These are phyloP conservation scores for Aspergillus melleus DNA, from an alignment of 2,329 filamentous ascomycete genomes.

Conservation along the genomic window DNA sequence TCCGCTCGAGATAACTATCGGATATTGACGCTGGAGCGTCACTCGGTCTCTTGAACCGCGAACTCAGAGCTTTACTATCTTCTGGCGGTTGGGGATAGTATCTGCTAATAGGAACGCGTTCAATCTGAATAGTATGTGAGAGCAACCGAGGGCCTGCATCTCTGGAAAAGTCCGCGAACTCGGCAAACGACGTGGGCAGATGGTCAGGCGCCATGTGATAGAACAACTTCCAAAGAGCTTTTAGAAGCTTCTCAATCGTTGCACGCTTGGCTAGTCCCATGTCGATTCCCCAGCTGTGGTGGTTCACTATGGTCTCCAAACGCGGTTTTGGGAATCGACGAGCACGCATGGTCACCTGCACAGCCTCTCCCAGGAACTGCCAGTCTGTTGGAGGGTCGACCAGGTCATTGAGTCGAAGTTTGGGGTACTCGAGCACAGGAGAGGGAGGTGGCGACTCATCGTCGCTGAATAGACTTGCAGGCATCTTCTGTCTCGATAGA, in stretches of 20 bases:
- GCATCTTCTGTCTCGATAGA: not conserved
- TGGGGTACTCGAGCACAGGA: not conserved
- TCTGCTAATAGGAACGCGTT: conserved; percentile 24
- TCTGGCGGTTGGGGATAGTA: conserved; percentile 18
- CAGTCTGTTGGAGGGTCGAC: not conserved
- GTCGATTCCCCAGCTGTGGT: conserved; percentile 31
- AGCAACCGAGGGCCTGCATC: conserved; percentile 36
- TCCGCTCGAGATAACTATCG: conserved; percentile 17
- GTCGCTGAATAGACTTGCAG: not conserved
- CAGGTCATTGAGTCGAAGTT: not conserved
- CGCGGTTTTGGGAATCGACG: conserved; percentile 1
- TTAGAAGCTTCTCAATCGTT: conserved; percentile 6
- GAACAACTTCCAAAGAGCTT: conserved; percentile 24
- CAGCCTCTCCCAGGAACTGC: conserved; percentile 7
- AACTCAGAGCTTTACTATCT: not conserved
- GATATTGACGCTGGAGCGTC: conserved; percentile 9
- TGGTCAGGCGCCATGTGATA: conserved; percentile 25
- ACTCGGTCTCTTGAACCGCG: conserved; percentile 13
- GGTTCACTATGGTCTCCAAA: conserved; percentile 10
- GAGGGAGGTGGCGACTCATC: not conserved
- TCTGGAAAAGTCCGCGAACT: conserved; percentile 19
- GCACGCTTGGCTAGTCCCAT: not conserved
- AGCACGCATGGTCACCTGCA: not conserved
- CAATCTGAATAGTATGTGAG: conserved; percentile 13
- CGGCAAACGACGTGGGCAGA: conserved; percentile 13